phyloP scores from a whole-genome alignment of 192 early-diverging fungal species.

The Gigaspora rosea region DNA sequence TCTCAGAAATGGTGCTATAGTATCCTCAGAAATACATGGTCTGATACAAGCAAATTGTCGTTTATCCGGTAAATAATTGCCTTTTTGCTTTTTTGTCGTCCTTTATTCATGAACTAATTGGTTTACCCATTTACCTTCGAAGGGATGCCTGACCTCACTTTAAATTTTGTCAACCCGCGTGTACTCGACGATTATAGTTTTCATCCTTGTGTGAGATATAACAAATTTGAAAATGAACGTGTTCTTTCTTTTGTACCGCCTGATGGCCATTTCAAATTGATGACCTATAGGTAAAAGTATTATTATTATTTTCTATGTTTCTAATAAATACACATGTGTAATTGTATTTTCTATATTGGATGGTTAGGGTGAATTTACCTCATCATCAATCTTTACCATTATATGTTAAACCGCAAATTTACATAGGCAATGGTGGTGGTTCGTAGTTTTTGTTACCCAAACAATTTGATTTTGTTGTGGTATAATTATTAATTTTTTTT shows the following conservation, averaged over 20 bases:
- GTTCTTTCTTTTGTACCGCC: conserved; percentile 91
- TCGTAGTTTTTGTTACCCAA: not conserved
- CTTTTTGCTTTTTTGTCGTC: not conserved
- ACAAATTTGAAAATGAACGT: conserved; percentile 78
- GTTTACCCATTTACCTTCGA: not conserved
- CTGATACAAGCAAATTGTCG: conserved; percentile 72
- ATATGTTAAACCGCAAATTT: conserved; percentile 63
- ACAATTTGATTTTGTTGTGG: not conserved
- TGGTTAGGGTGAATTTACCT: conserved; percentile 58
- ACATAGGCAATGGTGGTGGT: conserved; percentile 59
- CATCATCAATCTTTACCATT: conserved; percentile 59
- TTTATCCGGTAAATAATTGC: conserved; percentile 64
- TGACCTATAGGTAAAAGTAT: conserved; percentile 66
- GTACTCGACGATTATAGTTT: conserved; percentile 82
- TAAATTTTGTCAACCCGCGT: conserved; percentile 70
- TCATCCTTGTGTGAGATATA: conserved; percentile 86
- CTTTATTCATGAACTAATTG: not conserved
- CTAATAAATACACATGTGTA: not conserved
- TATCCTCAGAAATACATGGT: conserved; percentile 80
- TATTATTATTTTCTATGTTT: not conserved
- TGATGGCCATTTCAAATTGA: conserved; percentile 87
- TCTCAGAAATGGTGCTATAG: conserved; percentile 61
- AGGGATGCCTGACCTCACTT: conserved; percentile 88
- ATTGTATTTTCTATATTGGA: not conserved
- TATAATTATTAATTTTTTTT: not conserved